These are phyloP conservation scores for Plasmodium inui DNA, from an alignment of 169 alveolate genomes.

Conservation along the genomic window DNA sequence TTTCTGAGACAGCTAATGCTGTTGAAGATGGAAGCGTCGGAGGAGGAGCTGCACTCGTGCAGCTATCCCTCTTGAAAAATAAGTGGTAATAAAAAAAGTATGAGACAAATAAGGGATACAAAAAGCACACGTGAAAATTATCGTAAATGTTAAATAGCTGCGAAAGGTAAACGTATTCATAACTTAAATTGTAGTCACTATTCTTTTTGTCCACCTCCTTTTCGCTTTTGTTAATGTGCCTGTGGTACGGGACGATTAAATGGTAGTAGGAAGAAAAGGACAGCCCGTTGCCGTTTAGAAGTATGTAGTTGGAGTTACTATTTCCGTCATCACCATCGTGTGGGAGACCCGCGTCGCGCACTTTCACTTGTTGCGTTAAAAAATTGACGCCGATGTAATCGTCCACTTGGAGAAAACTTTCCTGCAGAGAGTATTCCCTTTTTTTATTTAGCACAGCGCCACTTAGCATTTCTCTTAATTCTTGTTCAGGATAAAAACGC, in stretches of 20 bases:
- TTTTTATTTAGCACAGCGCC: background rate
- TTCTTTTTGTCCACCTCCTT: background rate
- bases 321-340: background rate
- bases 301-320: constrained; percentile 20
- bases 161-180: constrained; percentile 65
- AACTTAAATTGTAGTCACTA: constrained; percentile 27
- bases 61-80: constrained; percentile 35
- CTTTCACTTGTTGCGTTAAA: constrained; percentile 74
- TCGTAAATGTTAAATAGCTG: constrained; percentile 76
- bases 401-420: constrained; percentile 39
- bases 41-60: background rate
- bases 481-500: constrained; percentile 16
- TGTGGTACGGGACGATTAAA: constrained; percentile 62
- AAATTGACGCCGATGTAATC: constrained; percentile 62
- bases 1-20: background rate
- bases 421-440: constrained; percentile 7
- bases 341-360: constrained; percentile 3
- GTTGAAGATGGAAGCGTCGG: background rate
- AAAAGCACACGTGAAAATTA: constrained; percentile 57
- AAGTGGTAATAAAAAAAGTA: constrained; percentile 72
- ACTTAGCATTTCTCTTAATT: constrained; percentile 24
- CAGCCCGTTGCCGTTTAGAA: constrained; percentile 70
- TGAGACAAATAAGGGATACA: constrained; percentile 58
- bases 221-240: constrained; percentile 21
- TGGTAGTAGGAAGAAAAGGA: constrained; percentile 69